A percentile compares a stretch with the other conserved stretches of the same genome.
Conservation (phyloP, 139 green algal genomes). For the Dunaliella primolecta region DNA sequence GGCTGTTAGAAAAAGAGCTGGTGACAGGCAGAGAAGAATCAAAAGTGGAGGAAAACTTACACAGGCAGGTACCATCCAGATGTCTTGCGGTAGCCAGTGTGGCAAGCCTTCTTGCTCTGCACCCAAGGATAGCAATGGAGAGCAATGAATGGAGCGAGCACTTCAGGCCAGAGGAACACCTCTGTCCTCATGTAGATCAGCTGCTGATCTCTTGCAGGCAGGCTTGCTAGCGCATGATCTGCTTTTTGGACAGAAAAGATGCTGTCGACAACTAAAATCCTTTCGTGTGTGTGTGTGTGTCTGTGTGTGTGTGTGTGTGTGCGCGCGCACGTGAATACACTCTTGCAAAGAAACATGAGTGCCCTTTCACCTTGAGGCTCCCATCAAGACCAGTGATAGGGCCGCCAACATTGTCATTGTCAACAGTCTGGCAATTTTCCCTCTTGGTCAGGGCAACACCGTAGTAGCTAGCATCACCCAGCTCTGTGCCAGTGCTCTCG, state of each 20-base stretch:
- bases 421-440: too few relatives aligned
- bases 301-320: too few relatives aligned
- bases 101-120: not conserved
- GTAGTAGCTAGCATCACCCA: not conserved
- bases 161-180: not conserved
- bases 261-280: too few relatives aligned
- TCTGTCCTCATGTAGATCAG: not conserved
- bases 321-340: too few relatives aligned
- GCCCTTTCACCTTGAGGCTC: not conserved
- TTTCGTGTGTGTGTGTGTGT: too few relatives aligned
- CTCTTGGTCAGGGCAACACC: not conserved
- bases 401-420: too few relatives aligned
- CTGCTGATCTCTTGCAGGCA: not conserved
- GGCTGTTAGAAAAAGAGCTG: too few relatives aligned
- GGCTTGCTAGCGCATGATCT: not conserved
- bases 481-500: not conserved
- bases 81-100: slow-evolving; percentile 11
- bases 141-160: too few relatives aligned
- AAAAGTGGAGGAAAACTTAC: not conserved
- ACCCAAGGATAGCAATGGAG: not conserved
- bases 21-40: not conserved
- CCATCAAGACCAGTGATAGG: too few relatives aligned
- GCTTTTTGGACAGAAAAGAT: not conserved
- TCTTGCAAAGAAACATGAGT: too few relatives aligned
- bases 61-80: slow-evolving; percentile 1